phyloP scores from a whole-genome alignment of 2,329 filamentous ascomycete genomes.

The Immersiporthe knoxdaviesiana region DNA sequence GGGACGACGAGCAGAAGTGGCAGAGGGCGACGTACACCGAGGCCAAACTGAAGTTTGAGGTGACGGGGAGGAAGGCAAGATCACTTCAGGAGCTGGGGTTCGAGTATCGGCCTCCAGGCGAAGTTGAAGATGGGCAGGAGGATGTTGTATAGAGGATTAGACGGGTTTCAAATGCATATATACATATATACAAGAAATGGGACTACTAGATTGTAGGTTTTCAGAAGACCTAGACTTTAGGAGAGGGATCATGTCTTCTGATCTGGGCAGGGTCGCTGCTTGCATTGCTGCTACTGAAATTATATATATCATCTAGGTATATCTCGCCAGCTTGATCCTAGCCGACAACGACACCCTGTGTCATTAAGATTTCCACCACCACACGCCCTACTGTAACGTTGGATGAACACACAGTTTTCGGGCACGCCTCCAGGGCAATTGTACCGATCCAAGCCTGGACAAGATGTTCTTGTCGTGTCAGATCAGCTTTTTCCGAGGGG shows the following conservation, averaged over 20 bases:
- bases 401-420: neutral
- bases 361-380: neutral
- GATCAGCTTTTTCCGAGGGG: neutral
- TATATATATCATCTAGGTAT: neutral
- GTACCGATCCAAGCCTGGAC: neutral
- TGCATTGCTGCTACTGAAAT: neutral
- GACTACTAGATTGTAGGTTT: neutral
- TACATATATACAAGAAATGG: too few relatives aligned
- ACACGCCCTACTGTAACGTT: neutral
- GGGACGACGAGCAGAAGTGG: slow-evolving; percentile 75
- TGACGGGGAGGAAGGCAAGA: slow-evolving; percentile 65
- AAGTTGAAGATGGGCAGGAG: slow-evolving; percentile 25
- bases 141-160: slow-evolving; percentile 26
- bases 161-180: neutral
- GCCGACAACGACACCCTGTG: neutral
- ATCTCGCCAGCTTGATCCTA: neutral
- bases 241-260: neutral
- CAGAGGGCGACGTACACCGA: slow-evolving; percentile 67
- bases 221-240: neutral
- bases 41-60: slow-evolving; percentile 74
- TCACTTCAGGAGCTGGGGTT: slow-evolving; percentile 75
- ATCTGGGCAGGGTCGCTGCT: neutral
- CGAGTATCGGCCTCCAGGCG: slow-evolving; percentile 47
- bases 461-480: too few relatives aligned
- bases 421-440: too few relatives aligned